These are phyloP conservation scores for Nannochloris sp. DNA, from an alignment of 139 green algal genomes.

Conservation along the genomic window DNA sequence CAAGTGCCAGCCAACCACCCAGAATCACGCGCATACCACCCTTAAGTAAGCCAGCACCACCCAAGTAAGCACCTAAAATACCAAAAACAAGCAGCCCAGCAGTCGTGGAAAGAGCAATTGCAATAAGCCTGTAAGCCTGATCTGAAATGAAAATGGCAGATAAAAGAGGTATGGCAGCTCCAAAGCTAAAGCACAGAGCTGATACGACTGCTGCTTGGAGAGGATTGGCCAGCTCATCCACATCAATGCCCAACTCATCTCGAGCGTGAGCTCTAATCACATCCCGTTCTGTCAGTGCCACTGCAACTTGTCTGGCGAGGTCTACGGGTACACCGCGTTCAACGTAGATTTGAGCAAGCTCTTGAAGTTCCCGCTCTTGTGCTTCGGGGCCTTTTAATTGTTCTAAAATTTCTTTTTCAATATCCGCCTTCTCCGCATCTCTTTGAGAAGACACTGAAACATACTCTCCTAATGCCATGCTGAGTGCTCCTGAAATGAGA, in stretches of 20 bases:
- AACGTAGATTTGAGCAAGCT: conserved; percentile 73
- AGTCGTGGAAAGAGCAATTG: conserved; percentile 33
- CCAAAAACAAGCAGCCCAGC: conserved; percentile 4
- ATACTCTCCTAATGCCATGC: conserved; percentile 62
- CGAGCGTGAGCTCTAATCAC: conserved; percentile 75
- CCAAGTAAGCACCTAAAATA: conserved; percentile 49
- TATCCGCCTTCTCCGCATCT: conserved; percentile 65
- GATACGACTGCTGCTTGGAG: conserved; percentile 53
- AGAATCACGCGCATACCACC: conserved; percentile 62
- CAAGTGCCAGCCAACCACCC: conserved; percentile 73
- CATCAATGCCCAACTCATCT: conserved; percentile 86
- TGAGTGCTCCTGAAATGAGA: conserved; percentile 57
- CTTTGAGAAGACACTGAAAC: conserved; percentile 56
- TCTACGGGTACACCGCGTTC: conserved; percentile 46
- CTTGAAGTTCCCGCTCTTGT: conserved; percentile 51
- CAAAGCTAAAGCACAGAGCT: conserved; percentile 47
- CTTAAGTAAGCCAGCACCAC: conserved; percentile 41
- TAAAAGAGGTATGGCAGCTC: conserved; percentile 62
- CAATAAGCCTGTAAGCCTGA: conserved; percentile 23
- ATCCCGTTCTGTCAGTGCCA: conserved; percentile 57
- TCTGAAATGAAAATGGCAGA: conserved; percentile 50
- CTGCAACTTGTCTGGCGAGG: conserved; percentile 48
- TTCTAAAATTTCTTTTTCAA: conserved; percentile 67
- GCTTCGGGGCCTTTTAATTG: conserved; percentile 55
- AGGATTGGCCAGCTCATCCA: conserved; percentile 79